A percentile compares a stretch with the other conserved stretches of the same genome.
Evolutionary conservation across 805 yeast species (phyloP).

Genomic region (Wickerhamomyces hampshirensis): DNA sequence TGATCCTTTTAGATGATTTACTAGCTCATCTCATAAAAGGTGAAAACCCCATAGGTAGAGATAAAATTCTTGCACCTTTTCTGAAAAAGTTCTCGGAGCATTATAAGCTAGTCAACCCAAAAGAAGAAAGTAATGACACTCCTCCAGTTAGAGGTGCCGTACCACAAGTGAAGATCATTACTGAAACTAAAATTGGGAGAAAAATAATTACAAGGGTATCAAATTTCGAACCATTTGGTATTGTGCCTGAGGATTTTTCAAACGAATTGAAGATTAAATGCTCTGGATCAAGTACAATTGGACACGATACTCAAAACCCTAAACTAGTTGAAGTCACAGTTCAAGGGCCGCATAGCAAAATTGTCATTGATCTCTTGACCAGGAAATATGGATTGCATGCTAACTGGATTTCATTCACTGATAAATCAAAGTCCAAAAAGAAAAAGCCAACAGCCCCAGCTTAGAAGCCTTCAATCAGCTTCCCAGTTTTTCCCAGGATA

Average conservation of each 20-base stretch:
- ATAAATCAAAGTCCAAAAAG: slow-evolving; percentile 54
- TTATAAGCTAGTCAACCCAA: slow-evolving; percentile 39
- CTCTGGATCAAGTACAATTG: slow-evolving; percentile 82
- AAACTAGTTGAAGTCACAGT: slow-evolving; percentile 66
- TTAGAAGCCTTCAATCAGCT: background rate
- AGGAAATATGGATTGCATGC: slow-evolving; percentile 57
- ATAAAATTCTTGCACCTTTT: slow-evolving; percentile 37
- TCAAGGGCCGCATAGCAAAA: slow-evolving; percentile 82
- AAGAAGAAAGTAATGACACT: slow-evolving; percentile 36
- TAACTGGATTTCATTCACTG: slow-evolving; percentile 60
- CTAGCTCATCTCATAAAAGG: slow-evolving; percentile 40
- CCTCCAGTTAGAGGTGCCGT: slow-evolving; percentile 49
- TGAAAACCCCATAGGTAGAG: slow-evolving; percentile 28
- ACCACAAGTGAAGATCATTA: slow-evolving; percentile 61
- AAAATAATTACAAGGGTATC: slow-evolving; percentile 71
- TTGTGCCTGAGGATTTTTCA: slow-evolving; percentile 62
- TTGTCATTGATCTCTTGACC: slow-evolving; percentile 52
- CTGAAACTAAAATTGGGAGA: slow-evolving; percentile 77
- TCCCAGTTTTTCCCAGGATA: slow-evolving; percentile 3
- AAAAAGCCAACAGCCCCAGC: slow-evolving; percentile 24
- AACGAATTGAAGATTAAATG: slow-evolving; percentile 71
- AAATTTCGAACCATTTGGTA: slow-evolving; percentile 62
- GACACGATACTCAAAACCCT: slow-evolving; percentile 52
- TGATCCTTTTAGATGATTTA: slow-evolving; percentile 50
- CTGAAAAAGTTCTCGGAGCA: slow-evolving; percentile 42